Conservation (phyloP, 192 early-diverging fungal species). For the Coemansia furcata region DNA sequence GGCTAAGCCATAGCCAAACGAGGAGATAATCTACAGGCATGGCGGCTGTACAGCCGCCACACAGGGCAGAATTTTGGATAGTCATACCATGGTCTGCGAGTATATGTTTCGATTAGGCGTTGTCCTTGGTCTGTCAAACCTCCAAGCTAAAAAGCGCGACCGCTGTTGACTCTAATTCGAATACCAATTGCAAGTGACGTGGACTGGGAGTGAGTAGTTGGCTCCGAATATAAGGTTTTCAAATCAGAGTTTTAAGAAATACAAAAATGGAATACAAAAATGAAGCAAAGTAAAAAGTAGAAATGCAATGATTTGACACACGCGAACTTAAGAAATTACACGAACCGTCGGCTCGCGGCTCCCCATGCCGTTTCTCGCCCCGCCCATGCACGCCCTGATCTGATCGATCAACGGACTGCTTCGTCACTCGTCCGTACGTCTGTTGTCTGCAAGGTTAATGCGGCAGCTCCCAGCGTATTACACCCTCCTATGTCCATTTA, state of each 20-base stretch:
- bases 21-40: background rate
- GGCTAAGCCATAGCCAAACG: background rate
- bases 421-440: no score
- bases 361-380: background rate
- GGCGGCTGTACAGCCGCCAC: background rate
- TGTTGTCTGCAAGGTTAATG: no score
- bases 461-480: no score
- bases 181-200: background rate
- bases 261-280: background rate
- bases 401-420: no score
- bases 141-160: background rate
- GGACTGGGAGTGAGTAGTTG: background rate
- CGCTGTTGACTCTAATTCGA: background rate
- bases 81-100: background rate
- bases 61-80: background rate
- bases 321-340: background rate
- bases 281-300: background rate
- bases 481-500: no score
- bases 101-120: background rate
- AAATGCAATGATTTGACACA: background rate
- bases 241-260: background rate
- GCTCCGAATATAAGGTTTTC: background rate
- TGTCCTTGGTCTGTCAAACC: background rate
- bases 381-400: no score
- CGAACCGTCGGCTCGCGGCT: constrained; percentile 14